Percentiles rank a stretch among this genome's conserved stretches.
Conservation (phyloP, 108 stramenopile genomes). For the Nannochloropsis salina region DNA sequence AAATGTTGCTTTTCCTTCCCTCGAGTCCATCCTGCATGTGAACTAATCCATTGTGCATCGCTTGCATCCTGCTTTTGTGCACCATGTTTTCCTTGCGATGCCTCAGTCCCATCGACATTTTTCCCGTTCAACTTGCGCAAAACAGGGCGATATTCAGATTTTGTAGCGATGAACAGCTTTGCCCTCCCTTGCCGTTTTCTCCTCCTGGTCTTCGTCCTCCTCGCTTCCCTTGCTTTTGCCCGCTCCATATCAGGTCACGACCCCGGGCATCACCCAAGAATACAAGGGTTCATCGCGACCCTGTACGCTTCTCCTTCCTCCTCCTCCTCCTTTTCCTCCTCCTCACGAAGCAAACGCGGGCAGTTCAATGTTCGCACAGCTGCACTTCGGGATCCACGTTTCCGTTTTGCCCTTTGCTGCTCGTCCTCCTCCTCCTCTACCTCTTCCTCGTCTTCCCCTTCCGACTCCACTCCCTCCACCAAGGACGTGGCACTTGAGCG, state of each 20-base stretch:
- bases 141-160: too few relatives aligned
- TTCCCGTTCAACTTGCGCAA: too few relatives aligned
- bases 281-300: neutral
- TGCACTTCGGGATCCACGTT: neutral
- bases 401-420: neutral
- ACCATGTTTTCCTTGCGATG: too few relatives aligned
- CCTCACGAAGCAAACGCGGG: neutral
- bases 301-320: neutral
- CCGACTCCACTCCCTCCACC: neutral
- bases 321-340: neutral
- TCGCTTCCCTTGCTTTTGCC: neutral
- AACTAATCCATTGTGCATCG: too few relatives aligned
- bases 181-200: neutral
- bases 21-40: too few relatives aligned
- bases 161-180: too few relatives aligned
- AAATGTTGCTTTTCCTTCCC: too few relatives aligned
- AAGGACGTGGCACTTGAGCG: neutral
- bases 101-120: too few relatives aligned
- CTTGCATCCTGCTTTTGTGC: too few relatives aligned
- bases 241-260: neutral
- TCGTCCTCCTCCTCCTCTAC: neutral
- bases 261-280: neutral
- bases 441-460: neutral
- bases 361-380: neutral
- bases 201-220: neutral